phyloP scores from a whole-genome alignment of 441 rosid species.

The Erysimum cheiri region DNA sequence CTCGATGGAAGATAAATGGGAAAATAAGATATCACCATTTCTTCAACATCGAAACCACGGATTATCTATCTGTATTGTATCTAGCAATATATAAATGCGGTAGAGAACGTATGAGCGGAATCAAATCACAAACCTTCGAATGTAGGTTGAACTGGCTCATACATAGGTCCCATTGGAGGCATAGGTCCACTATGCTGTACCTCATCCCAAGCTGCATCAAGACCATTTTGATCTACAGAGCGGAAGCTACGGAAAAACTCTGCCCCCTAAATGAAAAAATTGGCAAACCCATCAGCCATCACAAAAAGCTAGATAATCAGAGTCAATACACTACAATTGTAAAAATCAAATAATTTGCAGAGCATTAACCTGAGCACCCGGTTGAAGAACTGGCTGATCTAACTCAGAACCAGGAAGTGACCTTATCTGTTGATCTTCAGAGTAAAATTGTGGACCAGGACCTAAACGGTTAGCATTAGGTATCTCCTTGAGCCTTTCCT shows the following conservation, averaged over 20 bases:
- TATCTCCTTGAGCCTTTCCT: conserved; percentile 89
- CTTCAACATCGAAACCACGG: background rate
- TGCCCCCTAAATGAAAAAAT: conserved; percentile 57
- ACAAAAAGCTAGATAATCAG: conserved; percentile 6
- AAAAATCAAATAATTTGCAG: background rate
- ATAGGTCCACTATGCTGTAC: conserved; percentile 53
- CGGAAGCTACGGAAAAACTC: conserved; percentile 76
- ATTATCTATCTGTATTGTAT: background rate
- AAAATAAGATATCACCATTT: background rate
- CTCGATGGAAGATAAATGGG: conserved; percentile 8
- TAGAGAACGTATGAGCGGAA: conserved; percentile 5
- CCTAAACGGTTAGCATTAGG: conserved; percentile 58
- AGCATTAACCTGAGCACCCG: conserved; percentile 69
- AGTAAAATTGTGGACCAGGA: conserved; percentile 57
- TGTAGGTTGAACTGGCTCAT: conserved; percentile 59
- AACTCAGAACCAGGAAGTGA: conserved; percentile 89
- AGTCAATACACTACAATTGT: background rate
- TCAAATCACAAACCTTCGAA: conserved; percentile 60
- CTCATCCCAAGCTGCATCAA: conserved; percentile 87
- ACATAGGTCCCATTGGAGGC: conserved; percentile 50
- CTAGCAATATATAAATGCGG: conserved; percentile 2
- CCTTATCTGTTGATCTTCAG: conserved; percentile 56
- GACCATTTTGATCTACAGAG: conserved; percentile 68
- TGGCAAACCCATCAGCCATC: conserved; percentile 28
- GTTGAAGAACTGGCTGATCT: conserved; percentile 63